Evolutionary conservation across 2,329 filamentous ascomycete species (phyloP), one percentile per base, ranked within the genome.

Genomic region (Phyllosticta citribraziliensis): DNA sequence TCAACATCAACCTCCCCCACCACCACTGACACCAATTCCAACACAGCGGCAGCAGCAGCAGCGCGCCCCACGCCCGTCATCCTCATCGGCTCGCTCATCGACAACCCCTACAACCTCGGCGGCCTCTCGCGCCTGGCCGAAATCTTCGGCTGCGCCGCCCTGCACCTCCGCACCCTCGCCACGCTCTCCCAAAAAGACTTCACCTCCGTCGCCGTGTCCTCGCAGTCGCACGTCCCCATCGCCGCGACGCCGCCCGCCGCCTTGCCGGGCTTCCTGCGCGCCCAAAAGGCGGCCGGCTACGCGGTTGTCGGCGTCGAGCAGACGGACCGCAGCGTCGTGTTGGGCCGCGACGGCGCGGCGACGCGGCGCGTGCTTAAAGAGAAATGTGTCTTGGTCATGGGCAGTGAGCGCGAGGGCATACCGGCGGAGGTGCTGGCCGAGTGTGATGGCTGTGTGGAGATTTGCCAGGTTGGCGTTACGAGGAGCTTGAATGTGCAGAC

Each of bases 401-500:
- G 80, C 0, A 79, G 76, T 47, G 80, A 82, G 69, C 78, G 75
- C 66, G 77, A 78, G 60, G 80, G 80, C 0, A 79, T 82, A 22
- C 76, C 77, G 6, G 76, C 74, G 0, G 69, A 76, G 52, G 73
- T 82, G 24, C 64, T 82, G 56, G 72, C 72, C 0, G 78, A 80
- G 62, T 73, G 80, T 57, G 79, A 81, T 72, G 64, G 78, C 25
- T 77, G 80, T 63, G 78, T 82, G 5, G 80, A 82, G 68, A 80
- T 82, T 55, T 72, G 73, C 56, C 81, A 82, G 63, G 72, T 74
- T 56, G 80, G 80, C 0, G 73, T 81, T 6, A 82, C 80, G 33
- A 73, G 80, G 65, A 81, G 79, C 67, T 69, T 82, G 70, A 82
- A 82, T 68, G 80, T 82, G 63, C 80, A 82, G 70, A 82, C 79